These are phyloP conservation scores for Botrytis galanthina DNA, from an alignment of 2,329 filamentous ascomycete species.

Conservation along the genomic window DNA sequence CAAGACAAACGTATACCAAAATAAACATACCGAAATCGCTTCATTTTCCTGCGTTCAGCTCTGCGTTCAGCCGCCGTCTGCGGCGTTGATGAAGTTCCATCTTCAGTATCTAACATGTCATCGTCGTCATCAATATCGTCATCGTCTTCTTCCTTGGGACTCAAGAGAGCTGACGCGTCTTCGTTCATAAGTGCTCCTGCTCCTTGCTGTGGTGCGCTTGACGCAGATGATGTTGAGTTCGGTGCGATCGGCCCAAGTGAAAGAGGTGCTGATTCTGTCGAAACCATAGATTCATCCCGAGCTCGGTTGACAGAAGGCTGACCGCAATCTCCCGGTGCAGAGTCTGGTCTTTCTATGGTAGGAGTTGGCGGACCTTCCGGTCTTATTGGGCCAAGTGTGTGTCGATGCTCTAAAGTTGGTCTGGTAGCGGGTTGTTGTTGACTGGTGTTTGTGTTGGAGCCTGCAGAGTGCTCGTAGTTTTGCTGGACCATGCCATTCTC, in stretches of 20 bases:
- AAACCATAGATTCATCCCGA: slow-evolving; percentile 44
- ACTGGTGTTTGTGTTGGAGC: slow-evolving; percentile 30
- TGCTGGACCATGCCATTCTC: slow-evolving; percentile 34
- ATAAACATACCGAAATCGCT: slow-evolving; percentile 67
- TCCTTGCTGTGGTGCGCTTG: slow-evolving; percentile 38
- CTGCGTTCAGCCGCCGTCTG: slow-evolving; percentile 57
- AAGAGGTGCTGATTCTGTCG: slow-evolving; percentile 43
- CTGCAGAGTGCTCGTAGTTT: slow-evolving; percentile 33
- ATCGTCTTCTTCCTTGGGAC: slow-evolving; percentile 38
- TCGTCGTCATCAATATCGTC: slow-evolving; percentile 51
- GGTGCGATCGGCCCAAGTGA: slow-evolving; percentile 41
- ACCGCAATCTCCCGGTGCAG: slow-evolving; percentile 34
- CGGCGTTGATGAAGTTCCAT: slow-evolving; percentile 40
- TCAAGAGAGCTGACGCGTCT: slow-evolving; percentile 47
- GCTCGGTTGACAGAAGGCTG: slow-evolving; percentile 36
- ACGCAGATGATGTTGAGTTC: slow-evolving; percentile 44
- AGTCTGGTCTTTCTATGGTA: slow-evolving; percentile 36
- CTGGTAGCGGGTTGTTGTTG: slow-evolving; percentile 28
- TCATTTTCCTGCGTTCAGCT: slow-evolving; percentile 65
- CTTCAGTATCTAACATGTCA: slow-evolving; percentile 51
- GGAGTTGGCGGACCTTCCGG: slow-evolving; percentile 30
- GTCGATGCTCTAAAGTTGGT: slow-evolving; percentile 36
- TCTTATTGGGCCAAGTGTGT: slow-evolving; percentile 34
- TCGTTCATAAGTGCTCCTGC: slow-evolving; percentile 42
- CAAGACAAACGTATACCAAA: neutral